Conservation (phyloP, 805 yeast species). For the Wickerhamiella brachini region DNA sequence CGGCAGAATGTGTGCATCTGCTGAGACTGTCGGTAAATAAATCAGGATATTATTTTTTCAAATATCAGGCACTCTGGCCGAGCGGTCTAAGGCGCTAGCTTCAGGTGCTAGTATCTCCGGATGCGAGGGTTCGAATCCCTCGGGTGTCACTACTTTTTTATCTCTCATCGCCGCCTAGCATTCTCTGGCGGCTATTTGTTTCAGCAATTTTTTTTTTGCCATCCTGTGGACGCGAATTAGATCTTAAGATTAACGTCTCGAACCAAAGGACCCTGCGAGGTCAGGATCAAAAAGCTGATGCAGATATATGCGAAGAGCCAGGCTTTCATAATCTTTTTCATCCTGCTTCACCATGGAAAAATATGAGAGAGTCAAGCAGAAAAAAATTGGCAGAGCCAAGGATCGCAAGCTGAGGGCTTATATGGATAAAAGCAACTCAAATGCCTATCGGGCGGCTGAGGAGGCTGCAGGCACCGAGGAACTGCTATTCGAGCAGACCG, state of each 20-base stretch:
- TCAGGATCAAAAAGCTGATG: too few relatives aligned
- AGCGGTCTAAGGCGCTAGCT: slow-evolving; percentile 5
- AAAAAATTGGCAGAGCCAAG: slow-evolving; percentile 46
- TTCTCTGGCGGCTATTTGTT: too few relatives aligned
- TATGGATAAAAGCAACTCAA: slow-evolving; percentile 51
- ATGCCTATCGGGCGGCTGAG: slow-evolving; percentile 63
- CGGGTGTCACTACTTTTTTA: slow-evolving; percentile 3
- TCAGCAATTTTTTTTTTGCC: too few relatives aligned
- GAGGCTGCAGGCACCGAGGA: slow-evolving; percentile 81
- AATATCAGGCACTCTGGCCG: slow-evolving; percentile 1
- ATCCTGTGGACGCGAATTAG: too few relatives aligned
- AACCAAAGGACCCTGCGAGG: too few relatives aligned
- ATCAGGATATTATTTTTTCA: background rate
- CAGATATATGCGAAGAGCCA: too few relatives aligned
- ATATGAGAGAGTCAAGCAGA: slow-evolving; percentile 34
- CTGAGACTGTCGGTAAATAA: background rate
- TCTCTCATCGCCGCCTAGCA: too few relatives aligned
- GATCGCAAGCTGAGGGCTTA: slow-evolving; percentile 14
- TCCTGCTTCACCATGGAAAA: slow-evolving; percentile 10
- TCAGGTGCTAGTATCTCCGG: slow-evolving; percentile 5
- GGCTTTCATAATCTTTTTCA: slow-evolving; percentile 6
- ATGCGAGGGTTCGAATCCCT: slow-evolving; percentile 7
- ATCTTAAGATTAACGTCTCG: too few relatives aligned
- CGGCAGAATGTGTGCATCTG: too few relatives aligned
- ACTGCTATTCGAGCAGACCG: slow-evolving; percentile 69